Evolutionary conservation across 2,329 filamentous ascomycete genomes (phyloP).

Genomic region (Incumbomyces lentus): DNA sequence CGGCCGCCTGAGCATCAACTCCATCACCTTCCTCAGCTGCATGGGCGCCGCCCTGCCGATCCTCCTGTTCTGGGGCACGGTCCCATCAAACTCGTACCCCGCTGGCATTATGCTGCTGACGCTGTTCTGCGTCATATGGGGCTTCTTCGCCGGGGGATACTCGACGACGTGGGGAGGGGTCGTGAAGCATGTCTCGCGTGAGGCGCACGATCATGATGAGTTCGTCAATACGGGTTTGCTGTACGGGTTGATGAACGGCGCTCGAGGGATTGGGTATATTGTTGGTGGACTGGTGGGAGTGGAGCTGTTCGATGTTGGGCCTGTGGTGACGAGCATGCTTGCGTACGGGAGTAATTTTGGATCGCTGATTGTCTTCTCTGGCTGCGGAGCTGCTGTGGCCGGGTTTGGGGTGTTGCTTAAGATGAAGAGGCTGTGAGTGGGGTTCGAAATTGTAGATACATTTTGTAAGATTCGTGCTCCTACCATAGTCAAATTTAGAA

Average conservation of each 20-base stretch:
- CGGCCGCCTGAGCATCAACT: neutral
- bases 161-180: slow-evolving; percentile 15
- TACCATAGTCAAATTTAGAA: too few relatives aligned
- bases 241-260: slow-evolving; percentile 27
- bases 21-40: slow-evolving; percentile 1
- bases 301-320: slow-evolving; percentile 6
- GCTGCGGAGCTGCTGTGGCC: neutral
- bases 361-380: neutral
- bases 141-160: slow-evolving; percentile 27
- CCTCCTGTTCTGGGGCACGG: slow-evolving; percentile 7
- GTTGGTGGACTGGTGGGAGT: slow-evolving; percentile 4
- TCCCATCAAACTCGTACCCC: slow-evolving; percentile 9
- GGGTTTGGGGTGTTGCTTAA: too few relatives aligned
- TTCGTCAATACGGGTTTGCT: slow-evolving; percentile 24
- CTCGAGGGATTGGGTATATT: slow-evolving; percentile 27
- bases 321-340: neutral
- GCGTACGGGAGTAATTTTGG: slow-evolving; percentile 3
- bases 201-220: slow-evolving; percentile 1
- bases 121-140: slow-evolving; percentile 25
- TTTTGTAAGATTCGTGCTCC: too few relatives aligned
- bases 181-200: slow-evolving; percentile 1
- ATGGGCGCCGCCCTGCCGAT: neutral
- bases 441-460: too few relatives aligned
- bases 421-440: too few relatives aligned
- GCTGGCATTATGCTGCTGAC: slow-evolving; percentile 15